Evolutionary conservation across 176 grass and related monocot species (phyloP), one percentile per base, ranked within the genome.

Genomic region (Zoysia japonica): DNA sequence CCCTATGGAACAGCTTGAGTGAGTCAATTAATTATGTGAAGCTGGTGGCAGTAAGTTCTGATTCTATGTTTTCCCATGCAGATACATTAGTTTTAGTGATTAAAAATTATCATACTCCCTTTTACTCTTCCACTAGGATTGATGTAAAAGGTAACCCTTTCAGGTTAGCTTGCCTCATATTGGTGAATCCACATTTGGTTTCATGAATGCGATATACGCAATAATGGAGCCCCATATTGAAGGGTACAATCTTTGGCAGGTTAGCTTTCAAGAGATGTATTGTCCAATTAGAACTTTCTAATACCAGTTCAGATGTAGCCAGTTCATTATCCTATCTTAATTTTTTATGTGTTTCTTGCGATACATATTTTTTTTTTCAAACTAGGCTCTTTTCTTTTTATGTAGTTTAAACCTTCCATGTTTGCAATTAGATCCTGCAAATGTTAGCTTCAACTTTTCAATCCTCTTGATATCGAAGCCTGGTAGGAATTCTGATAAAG

Each of bases 161-260:
- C 80, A 97, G 91, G 85, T 97, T 71, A 97, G 95, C 75, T 57
- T 97, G 62, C 95, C 95, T 68, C 70, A 94, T 88, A 86, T 88
- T 63, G 87, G 91, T 15, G 75, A 80, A 69, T 68, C 85, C 78
- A 97, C 85, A 80, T 43, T 87, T 74, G 54, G 76, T 71, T 73
- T 92, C 46, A 97, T 97, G 91, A 90, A 89, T 52, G 35, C 68
- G 35, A 85, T 89, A 68, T 92, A 90, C 44, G 65, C 53, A 41
- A 87, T 81, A 80, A 88, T 90, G 91, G 55, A 94, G 72, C 70
- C 74, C 68, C 37, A 65, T 66, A 39, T 82, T 75, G 67, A 83
- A 48, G 80, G 83, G 37, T 88, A 94, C 82, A 97, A 94, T 85
- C 83, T 97, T 85, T 97, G 95, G 95, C 95, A 97, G 95, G 95